phyloP scores from a whole-genome alignment of 306 rosid species.

The Pyrus pyrifolia region DNA sequence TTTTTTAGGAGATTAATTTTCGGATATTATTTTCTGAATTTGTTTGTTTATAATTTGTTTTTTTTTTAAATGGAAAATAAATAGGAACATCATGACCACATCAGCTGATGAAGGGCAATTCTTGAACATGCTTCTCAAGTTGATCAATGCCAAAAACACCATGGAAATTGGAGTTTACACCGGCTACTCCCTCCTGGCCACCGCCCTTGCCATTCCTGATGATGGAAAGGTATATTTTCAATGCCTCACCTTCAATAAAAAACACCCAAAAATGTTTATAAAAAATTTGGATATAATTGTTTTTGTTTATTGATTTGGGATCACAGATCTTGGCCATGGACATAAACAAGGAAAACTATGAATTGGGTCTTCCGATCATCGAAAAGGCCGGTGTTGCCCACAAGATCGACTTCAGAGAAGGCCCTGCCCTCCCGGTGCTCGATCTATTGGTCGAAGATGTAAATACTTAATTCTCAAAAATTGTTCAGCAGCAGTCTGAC shows the following conservation, averaged over 20 bases:
- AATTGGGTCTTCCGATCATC: constrained; percentile 68
- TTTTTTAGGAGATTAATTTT: neutral
- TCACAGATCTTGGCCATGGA: constrained; percentile 89
- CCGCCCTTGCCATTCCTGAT: constrained; percentile 88
- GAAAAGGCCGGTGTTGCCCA: constrained; percentile 79
- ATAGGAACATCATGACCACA: constrained; percentile 90
- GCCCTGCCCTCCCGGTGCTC: constrained; percentile 92
- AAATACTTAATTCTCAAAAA: neutral
- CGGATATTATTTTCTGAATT: neutral
- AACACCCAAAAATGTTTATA: neutral
- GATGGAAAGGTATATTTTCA: constrained; percentile 61
- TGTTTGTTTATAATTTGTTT: neutral
- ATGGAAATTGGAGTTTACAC: constrained; percentile 97
- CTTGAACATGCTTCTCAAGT: constrained; percentile 81
- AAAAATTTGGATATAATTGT: neutral
- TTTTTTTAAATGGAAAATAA: neutral
- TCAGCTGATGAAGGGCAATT: constrained; percentile 94
- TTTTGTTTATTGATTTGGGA: neutral
- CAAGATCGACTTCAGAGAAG: constrained; percentile 90
- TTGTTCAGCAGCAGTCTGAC: neutral
- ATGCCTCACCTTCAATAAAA: neutral
- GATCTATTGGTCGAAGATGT: constrained; percentile 64
- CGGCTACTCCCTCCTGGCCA: constrained; percentile 90
- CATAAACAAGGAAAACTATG: constrained; percentile 78
- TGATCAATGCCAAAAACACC: constrained; percentile 88